A percentile compares a stretch with the other conserved stretches of the same genome.
These are phyloP conservation scores for Ceratobasidium papillatum DNA, from an alignment of 1,284 basidiomycete genomes.

Conservation along the genomic window DNA sequence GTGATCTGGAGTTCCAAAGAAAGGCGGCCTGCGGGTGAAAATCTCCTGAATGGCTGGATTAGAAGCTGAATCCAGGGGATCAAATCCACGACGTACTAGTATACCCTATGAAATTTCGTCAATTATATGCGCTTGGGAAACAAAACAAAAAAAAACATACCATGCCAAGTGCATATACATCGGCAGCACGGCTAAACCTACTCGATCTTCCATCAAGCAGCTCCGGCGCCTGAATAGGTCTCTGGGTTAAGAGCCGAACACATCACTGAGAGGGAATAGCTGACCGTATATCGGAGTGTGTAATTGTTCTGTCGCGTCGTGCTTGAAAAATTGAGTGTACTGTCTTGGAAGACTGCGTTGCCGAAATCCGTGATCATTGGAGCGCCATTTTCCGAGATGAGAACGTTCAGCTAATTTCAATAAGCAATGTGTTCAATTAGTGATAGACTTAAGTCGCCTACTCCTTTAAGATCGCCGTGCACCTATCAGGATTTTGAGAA, in stretches of 20 bases:
- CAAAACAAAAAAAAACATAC: neutral
- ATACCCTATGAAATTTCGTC: too few relatives aligned
- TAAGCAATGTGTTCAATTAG: neutral
- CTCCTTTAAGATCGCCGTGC: neutral
- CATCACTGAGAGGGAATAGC: neutral
- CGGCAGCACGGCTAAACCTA: neutral
- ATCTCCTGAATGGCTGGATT: too few relatives aligned
- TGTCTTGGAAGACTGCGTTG: neutral
- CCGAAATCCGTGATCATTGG: neutral
- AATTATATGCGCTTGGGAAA: too few relatives aligned
- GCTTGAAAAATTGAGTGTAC: neutral
- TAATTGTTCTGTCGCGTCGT: neutral
- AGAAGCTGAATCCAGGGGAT: too few relatives aligned
- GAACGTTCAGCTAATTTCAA: neutral
- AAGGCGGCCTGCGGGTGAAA: too few relatives aligned
- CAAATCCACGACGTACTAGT: too few relatives aligned
- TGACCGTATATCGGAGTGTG: neutral
- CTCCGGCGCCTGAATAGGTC: neutral
- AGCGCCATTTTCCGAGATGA: neutral
- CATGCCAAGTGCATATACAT: slow-evolving; percentile 26
- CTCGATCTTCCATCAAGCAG: neutral
- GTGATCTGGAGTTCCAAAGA: too few relatives aligned
- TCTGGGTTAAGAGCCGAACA: too few relatives aligned
- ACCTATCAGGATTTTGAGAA: too few relatives aligned
- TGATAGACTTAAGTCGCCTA: too few relatives aligned